Evolutionary conservation across 441 rosid genomes (phyloP), one percentile per base, ranked within the genome.

Genomic region (Breynia disticha): DNA sequence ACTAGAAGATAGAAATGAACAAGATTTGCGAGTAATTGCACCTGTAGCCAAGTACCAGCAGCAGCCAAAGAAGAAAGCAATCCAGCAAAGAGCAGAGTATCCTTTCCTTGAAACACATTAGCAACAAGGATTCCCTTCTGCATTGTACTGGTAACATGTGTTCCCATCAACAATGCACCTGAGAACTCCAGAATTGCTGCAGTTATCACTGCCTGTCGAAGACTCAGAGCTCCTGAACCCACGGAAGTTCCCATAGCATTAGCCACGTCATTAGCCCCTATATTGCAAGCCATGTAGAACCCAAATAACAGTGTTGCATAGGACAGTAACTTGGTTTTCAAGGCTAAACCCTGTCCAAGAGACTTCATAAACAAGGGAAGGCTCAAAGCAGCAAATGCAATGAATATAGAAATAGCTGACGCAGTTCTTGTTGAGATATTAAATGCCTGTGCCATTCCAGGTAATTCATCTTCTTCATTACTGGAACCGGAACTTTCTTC

Each of bases 211-310:
- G 99, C 97, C 74, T 90, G 94, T 17, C 87, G 66, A 54, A 90
- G 72, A 0, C 76, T 79, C 55, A 94, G 57, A 4, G 97, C 99
- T 35, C 97, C 95, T 0, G 97, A 94, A 4, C 99, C 99, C 19
- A 94, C 96, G 1, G 97, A 89, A 49, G 97, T 90, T 19, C 99
- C 99, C 97, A 94, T 94, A 24, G 99, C 99, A 75, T 94, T 90
- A 8, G 99, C 99, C 64, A 89, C 96, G 67, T 94, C 97, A 53
- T 94, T 94, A 43, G 97, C 99, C 46, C 99, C 99, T 9, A 94
- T 94, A 62, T 94, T 90, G 97, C 99, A 89, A 3, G 99, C 97
- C 99, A 94, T 94, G 73, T 80, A 94, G 77, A 89, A 89, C 42
- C 97, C 99, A 21, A 82, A 85, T 47, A 94, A 61, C 38, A 94